phyloP scores from a whole-genome alignment of 768 basidiomycete species.

The Hebeloma cylindrosporum region DNA sequence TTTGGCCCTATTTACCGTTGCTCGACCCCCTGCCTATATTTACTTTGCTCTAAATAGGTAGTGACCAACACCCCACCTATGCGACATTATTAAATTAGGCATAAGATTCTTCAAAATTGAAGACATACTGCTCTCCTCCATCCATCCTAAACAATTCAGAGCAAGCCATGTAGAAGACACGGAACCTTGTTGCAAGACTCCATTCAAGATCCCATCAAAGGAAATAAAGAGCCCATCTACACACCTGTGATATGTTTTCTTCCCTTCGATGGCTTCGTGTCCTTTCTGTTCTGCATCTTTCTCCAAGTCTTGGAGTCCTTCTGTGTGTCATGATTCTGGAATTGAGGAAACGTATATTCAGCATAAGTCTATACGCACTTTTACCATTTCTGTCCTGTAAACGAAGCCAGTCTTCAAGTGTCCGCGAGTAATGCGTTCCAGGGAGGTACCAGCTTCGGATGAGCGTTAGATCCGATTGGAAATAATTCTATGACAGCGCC shows the following conservation, averaged over 20 bases:
- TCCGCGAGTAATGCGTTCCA: constrained; percentile 63
- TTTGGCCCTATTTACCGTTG: neutral
- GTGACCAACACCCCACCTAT: constrained; percentile 57
- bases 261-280: constrained; percentile 45
- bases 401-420: constrained; percentile 65
- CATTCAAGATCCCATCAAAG: too few relatives aligned
- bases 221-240: too few relatives aligned
- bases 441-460: constrained; percentile 60
- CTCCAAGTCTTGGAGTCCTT: constrained; percentile 48
- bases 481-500: constrained; percentile 44
- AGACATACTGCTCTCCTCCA: constrained; percentile 58
- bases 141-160: constrained; percentile 67
- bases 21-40: neutral
- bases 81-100: constrained; percentile 2
- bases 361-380: constrained; percentile 22
- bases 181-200: too few relatives aligned
- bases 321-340: constrained; percentile 16
- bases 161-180: constrained; percentile 73
- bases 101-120: constrained; percentile 10
- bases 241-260: constrained; percentile 59
- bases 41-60: constrained; percentile 49
- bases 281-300: constrained; percentile 49
- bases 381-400: constrained; percentile 54
- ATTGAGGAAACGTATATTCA: neutral
- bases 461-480: constrained; percentile 62